Evolutionary conservation across 176 grass and related monocot species (phyloP), one percentile per base, ranked within the genome.

Genomic region (Zizania latifolia): DNA sequence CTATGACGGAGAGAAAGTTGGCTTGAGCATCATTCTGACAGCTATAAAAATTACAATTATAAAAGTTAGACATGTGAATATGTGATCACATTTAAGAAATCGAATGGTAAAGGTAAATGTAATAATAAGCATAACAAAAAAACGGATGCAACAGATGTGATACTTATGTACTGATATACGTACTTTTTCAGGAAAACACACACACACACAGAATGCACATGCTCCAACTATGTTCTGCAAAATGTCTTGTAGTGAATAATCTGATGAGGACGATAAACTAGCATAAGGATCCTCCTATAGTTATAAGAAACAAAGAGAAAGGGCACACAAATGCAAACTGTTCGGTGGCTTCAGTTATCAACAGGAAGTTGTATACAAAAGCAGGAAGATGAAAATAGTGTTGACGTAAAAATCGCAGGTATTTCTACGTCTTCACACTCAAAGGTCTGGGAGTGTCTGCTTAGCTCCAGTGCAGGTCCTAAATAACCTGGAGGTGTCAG

Each of bases 1-100:
- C n/a, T n/a, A n/a, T n/a, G n/a, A n/a, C n/a, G n/a, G n/a, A n/a
- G n/a, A 44, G 19, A 78, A 7, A 72, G 50, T 28, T 8, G 29
- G 32, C 37, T 34, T 35, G 8, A 65, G 40, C 39, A 45, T 32
- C 7, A 56, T 30, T 62, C 82, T 75, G 36, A 64, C 2, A 2
- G 34, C 40, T 74, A 88, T 51, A 19, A 40, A n/a, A 30, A 43
- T 76, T 35, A 64, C 24, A 44, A 36, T 71, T 21, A 59, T 48
- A 45, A 40, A 5, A 33, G 27, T 15, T 11, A 24, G 17, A 17
- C 45, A 56, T 45, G 10, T 15, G 27, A 34, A 48, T n/a, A n/a
- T n/a, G n/a, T n/a, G n/a, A n/a, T n/a, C 10, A 78, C 6, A 17
- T 8, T 64, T 44, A 30, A 10, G 40, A 74, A 78, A 11, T 17